Evolutionary conservation across 176 grass and related monocot genomes (phyloP), one percentile per base, ranked within the genome.

Genomic region (Ensete glaucum): DNA sequence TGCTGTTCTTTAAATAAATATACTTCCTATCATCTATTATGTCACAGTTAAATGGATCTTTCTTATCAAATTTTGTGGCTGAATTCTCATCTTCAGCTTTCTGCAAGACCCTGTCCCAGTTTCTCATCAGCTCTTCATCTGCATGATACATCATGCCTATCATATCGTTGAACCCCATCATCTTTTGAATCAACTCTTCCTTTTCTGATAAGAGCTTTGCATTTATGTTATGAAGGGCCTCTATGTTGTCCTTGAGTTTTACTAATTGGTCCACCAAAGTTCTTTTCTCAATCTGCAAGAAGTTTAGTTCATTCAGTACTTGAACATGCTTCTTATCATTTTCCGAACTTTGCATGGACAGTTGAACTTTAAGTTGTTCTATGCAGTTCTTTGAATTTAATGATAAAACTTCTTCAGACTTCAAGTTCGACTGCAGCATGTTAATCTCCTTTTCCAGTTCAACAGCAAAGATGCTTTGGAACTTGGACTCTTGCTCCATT

Each of bases 401-500:
- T 1, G 77, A 89, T 9, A 78, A 52, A 58, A 78, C 26, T 82
- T 85, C 83, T 68, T 87, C 84, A 23, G 72, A 64, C 34, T 78
- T 76, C 62, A 89, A 78, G 53, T 83, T 78, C 25, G 49, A 29
- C 66, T 66, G 60, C 27, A 85, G 19, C 26, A 70, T 70, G 19
- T 62, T 54, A 17, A 89, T 66, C 29, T 89, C 90, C 51, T 63
- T 80, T 78, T 83, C 82, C 3, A 57, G 77, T 78, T 89, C 87
- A 73, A 26, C 53, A 60, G 83, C 59, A 50, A 87, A 21, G 24
- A 83, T 78, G 78, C 78, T 79, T 52, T 87, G 85, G 54, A 85
- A 92, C 50, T 73, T 65, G 24, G 43, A 73, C 72, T 92, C 84
- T 75, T 89, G 87, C 70, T 85, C 87, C 69, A 81, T 82, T 22